Base-by-base conservation (phyloP, 345 rosid species). In the Lumnitzera littorea region DNA sequence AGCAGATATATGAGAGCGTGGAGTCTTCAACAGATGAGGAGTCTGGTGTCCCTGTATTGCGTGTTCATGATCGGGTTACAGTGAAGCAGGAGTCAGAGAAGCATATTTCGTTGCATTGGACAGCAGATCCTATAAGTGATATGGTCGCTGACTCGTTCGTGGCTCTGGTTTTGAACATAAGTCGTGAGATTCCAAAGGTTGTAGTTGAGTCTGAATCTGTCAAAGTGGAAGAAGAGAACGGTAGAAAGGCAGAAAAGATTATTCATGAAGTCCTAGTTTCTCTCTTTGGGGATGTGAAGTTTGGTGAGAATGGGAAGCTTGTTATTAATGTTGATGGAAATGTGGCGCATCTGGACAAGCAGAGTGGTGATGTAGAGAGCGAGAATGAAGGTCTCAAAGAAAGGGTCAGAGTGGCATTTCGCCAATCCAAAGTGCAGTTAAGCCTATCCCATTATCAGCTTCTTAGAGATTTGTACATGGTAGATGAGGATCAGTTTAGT, bases 61-160 rank as follows among this genome's bases (percentile, higher is more conserved):
- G 56, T 24, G 96, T 87, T 60, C 94, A 92, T 20, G 82, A 82
- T 43, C 82, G 80, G 57, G 94, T 89, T 20, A 79, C 85, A 0
- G 73, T 92, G 74, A 92, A 87, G 66, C 94, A 81, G 52, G 98
- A 92, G 55, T 84, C 94, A 36, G 94, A 92, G 48, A 92, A 74
- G 56, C 96, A 92, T 62, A 64, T 89, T 54, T 89, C 96, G 0
- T 75, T 92, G 55, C 90, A 92, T 58, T 92, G 98, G 98, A 62
- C 74, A 56, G 79, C 94, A 5, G 96, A 87, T 74, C 98, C 96
- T 0, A 77, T 89, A 68, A 80, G 89, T 23, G 98, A 92, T 75
- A 92, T 89, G 94, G 94, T 92, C 23, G 87, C 96, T 2, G 98
- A 92, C 63, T 92, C 96, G 13, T 48, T 87, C 53, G 94, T 89